Evolutionary conservation across 192 early-diverging fungal genomes (phyloP), one percentile per base, ranked within the genome.

Genomic region (Backusella mclennaniae): DNA sequence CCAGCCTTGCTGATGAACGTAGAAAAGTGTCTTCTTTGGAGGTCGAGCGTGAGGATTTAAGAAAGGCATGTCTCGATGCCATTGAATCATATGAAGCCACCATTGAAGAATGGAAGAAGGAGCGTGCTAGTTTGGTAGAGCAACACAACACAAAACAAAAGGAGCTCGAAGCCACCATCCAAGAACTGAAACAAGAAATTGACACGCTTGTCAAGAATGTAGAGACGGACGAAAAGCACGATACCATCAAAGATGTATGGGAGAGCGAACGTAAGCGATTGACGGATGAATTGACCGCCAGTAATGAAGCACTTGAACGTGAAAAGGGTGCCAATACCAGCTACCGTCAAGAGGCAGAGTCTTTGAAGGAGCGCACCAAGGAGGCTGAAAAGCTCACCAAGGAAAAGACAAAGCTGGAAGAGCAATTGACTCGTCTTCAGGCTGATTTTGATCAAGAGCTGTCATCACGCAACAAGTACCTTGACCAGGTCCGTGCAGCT

Each of bases 201-300:
- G 72, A 85, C 29, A 76, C 88, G 39, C 68, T 88, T n/a, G 84
- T 85, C 11, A 77, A 77, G 15, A 73, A 83, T 35, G 38, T 49
- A 5, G 73, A 78, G 11, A 67, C 77, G 7, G 77, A 84, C 23
- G 85, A 87, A 23, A 85, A 86, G 71, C 77, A 88, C 0, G 85
- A 87, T 42, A 87, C 84, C 21, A 77, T 90, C 39, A 85, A 86
- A 67, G 74, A 79, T 35, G 76, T 88, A 3, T 88, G 84, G 83
- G 87, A 88, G 38, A 77, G 76, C 3, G 89, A 90, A 41, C 84
- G 82, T 73, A 82, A 85, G 36, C 76, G 86, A 19, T 56, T 88
- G 0, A 80, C 85, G 56, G 85, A 85, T 12, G 78, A 82, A 59
- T 42, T 82, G 6, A 77, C 78, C n/a, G 41, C 21, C 15, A 21